Evolutionary conservation across 2,329 filamentous ascomycete species (phyloP).

Genomic region (Colletotrichum endophyticum): DNA sequence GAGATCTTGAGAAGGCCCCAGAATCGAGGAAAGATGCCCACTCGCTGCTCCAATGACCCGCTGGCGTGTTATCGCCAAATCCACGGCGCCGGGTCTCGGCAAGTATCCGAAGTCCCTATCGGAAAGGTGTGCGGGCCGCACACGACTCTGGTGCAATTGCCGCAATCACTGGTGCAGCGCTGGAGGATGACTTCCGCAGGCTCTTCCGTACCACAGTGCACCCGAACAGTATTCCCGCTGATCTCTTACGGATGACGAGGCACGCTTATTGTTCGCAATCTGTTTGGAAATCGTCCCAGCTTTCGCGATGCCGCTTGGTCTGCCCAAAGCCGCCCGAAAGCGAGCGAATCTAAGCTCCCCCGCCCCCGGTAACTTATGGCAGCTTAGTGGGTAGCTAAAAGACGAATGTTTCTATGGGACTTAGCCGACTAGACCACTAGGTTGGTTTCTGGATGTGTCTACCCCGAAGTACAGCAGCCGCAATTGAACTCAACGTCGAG

Average conservation of each 20-base stretch:
- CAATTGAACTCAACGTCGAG: background rate
- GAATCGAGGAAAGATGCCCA: background rate
- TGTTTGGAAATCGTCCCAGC: background rate
- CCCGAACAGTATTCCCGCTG: background rate
- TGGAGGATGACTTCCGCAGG: background rate
- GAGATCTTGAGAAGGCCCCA: background rate
- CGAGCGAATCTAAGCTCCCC: background rate
- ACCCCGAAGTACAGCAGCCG: background rate
- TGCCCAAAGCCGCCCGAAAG: conserved; percentile 2
- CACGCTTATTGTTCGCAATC: background rate
- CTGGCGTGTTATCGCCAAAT: background rate
- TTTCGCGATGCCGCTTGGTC: background rate
- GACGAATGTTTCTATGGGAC: background rate
- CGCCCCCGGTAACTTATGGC: background rate
- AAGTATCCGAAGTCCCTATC: conserved; percentile 15
- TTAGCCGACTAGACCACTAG: background rate
- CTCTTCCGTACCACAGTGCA: conserved; percentile 12
- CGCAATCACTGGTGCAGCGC: background rate
- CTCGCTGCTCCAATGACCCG: background rate
- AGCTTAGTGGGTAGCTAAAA: background rate
- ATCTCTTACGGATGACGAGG: background rate
- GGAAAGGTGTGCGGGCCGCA: conserved; percentile 6
- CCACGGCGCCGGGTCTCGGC: background rate
- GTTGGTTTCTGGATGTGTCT: background rate
- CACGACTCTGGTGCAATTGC: background rate